Evolutionary conservation across 495 filamentous ascomycete genomes (phyloP).

Genomic region (Penicillium bialowiezense): DNA sequence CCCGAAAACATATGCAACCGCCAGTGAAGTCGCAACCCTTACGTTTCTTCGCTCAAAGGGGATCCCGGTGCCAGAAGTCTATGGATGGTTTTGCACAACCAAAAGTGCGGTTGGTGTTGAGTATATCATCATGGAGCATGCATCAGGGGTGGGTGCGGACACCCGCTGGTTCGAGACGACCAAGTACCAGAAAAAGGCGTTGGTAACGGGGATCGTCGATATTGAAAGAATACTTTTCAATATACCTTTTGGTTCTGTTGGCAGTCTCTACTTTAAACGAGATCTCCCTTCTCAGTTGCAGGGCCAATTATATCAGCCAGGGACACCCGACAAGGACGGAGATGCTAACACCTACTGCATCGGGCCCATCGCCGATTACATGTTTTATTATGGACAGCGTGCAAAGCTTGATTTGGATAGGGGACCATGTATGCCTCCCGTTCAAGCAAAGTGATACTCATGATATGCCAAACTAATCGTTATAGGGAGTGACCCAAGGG

Average conservation of each 20-base stretch:
- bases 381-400: slow-evolving; percentile 21
- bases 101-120: not conserved
- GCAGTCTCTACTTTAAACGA: too few relatives aligned
- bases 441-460: too few relatives aligned
- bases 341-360: slow-evolving; percentile 19
- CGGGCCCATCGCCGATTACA: slow-evolving; percentile 21
- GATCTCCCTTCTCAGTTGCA: too few relatives aligned
- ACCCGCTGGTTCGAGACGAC: not conserved
- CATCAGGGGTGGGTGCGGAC: not conserved
- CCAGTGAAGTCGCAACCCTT: slow-evolving; percentile 38
- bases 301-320: too few relatives aligned
- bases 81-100: slow-evolving; percentile 7
- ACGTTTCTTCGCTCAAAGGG: slow-evolving; percentile 25
- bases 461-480: too few relatives aligned
- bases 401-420: slow-evolving; percentile 8
- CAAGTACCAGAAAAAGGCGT: not conserved
- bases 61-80: slow-evolving; percentile 19
- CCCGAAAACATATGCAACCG: slow-evolving; percentile 23
- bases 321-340: not conserved
- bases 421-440: slow-evolving; percentile 21
- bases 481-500: not conserved
- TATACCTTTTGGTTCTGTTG: too few relatives aligned
- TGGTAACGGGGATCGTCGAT: too few relatives aligned
- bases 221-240: too few relatives aligned
- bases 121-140: not conserved